Base-by-base conservation (phyloP, 129 eudicot species). In the Silybum marianum region DNA sequence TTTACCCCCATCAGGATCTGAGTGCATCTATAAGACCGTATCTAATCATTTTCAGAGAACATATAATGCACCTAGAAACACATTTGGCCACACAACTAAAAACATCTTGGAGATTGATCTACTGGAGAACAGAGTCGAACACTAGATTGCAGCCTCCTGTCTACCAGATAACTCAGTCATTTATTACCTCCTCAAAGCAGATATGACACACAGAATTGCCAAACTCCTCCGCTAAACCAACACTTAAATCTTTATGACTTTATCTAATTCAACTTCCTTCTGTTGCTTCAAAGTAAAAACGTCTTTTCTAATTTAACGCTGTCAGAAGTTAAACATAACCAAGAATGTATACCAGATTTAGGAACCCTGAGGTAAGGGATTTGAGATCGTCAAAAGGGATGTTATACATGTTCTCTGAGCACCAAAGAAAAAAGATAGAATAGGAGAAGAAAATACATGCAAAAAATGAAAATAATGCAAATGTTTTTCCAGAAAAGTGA, bases 361-460 rank as follows among this genome's bases (percentile, higher is more conserved):
- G 69, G 69, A 65, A 19, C 69, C 69, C 69, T 65, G 14, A 65
- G 30, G 69, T 14, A 2, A 65, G 5, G 26, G 69, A 23, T 65
- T 18, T 16, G 9, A 14, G 73, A 21, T 38, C 9, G 42, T 38
- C 42, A 38, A 38, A 76, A 76, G 16, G 32, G 46, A 76, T 62
- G 2, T 76, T 63, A 66, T 63, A 73, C 26, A 72, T 54, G 65
- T 72, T 71, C 40, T 80, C 34, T 72, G 63, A 80, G 46, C 14
- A 25, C 19, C 22, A 26, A 46, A 73, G 63, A 39, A 18, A 66
- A 74, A 46, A 0, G 12, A 26, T 21, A 81, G 19, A 25, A n/a
- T n/a, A 28, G 62, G 38, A 28, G 66, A 30, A 73, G 58, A 13
- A 36, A 65, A 71, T 32, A 48, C n/a, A 30, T 71, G 69, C 67